Evolutionary conservation across 805 yeast species (phyloP), one percentile per base, ranked within the genome.

Genomic region (Suhomyces xylopsoci): DNA sequence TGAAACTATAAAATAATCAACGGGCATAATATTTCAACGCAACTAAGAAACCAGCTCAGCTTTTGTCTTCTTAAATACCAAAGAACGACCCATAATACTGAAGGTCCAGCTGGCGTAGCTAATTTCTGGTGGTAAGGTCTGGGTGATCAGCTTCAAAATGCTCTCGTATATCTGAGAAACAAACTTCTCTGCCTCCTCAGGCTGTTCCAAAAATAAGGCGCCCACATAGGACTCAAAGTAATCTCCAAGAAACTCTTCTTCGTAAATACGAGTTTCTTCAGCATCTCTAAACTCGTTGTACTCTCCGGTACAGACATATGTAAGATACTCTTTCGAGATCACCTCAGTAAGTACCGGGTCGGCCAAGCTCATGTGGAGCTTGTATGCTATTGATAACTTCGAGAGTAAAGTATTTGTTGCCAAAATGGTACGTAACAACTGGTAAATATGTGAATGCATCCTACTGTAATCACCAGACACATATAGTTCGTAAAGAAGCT

Each of bases 161-260:
- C 62, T 60, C 41, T 61, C 64, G 47, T 70, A 73, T 8, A 73
- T 64, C 38, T 59, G 63, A 22, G 59, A 58, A 12, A 74, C 66
- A 64, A 71, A 73, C n/a, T 49, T 43, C 52, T 67, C 68, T 2
- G 77, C 76, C 1, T 59, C 67, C 7, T 59, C 63, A 4, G 77
- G 77, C 55, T 66, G 72, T 47, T 73, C 77, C 15, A 72, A 51
- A 45, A 66, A 67, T 45, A 74, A 62, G 0, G 77, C 74, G n/a
- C 76, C 78, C n/a, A 71, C 69, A 47, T 74, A 74, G 48, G 68
- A 69, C 54, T 74, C 78, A 52, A 74, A 74, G 56, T 68, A 74
- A 53, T 74, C 78, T 1, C 72, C 78, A 32, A 73, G 61, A 54
- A 73, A 71, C 52, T 74, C 78, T 50, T 73, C 76, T 57, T 74